Evolutionary conservation across 352 stramenopile genomes (phyloP).

Genomic region (Globisporangium middletonii): DNA sequence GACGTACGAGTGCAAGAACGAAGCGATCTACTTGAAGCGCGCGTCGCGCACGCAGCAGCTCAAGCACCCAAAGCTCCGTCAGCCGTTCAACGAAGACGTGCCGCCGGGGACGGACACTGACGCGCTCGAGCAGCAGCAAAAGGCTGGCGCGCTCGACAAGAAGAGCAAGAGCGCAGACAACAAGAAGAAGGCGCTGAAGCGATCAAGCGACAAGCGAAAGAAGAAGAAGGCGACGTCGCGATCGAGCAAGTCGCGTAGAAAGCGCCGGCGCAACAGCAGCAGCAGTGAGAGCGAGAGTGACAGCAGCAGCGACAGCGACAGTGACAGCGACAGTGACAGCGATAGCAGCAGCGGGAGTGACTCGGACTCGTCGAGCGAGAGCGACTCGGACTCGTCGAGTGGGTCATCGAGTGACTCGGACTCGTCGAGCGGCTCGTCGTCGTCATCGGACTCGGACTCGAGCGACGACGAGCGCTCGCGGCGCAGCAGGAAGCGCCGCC

Average conservation of each 20-base stretch:
- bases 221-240: slow-evolving; percentile 16
- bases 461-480: slow-evolving; percentile 12
- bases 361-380: slow-evolving; percentile 20
- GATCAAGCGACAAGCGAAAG: slow-evolving; percentile 11
- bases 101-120: slow-evolving; percentile 41
- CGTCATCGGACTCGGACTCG: slow-evolving; percentile 14
- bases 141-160: slow-evolving; percentile 16
- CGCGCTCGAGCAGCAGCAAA: slow-evolving; percentile 12
- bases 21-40: slow-evolving; percentile 75
- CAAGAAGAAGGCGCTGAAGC: slow-evolving; percentile 15
- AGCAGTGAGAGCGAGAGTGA: slow-evolving; percentile 21
- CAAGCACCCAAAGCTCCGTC: slow-evolving; percentile 70
- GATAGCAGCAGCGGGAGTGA: slow-evolving; percentile 8
- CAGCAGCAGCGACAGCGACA: slow-evolving; percentile 30
- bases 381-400: slow-evolving; percentile 1
- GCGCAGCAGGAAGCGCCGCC: slow-evolving; percentile 28
- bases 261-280: slow-evolving; percentile 18
- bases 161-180: slow-evolving; percentile 14
- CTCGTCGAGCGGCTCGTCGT: slow-evolving; percentile 20
- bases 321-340: slow-evolving; percentile 25
- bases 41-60: slow-evolving; percentile 74
- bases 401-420: slow-evolving; percentile 4
- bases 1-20: slow-evolving; percentile 87
- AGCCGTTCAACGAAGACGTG: slow-evolving; percentile 77
- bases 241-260: slow-evolving; percentile 19